phyloP scores from a whole-genome alignment of 345 rosid species.

The Nasturtium officinale region DNA sequence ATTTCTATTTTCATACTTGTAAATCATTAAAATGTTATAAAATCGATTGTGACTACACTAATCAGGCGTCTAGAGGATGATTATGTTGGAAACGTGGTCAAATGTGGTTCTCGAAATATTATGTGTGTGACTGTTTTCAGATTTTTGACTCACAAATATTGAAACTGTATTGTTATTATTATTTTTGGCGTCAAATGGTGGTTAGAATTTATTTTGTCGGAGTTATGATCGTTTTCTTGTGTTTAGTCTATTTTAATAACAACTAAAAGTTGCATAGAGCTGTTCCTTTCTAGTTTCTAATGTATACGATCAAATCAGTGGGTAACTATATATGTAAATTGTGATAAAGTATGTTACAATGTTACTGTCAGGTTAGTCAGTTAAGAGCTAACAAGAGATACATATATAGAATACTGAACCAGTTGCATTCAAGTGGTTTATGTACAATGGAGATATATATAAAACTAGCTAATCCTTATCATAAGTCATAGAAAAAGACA shows the following conservation, averaged over 20 bases:
- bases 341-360: not conserved
- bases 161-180: not conserved
- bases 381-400: not conserved
- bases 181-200: not conserved
- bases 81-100: slow-evolving; percentile 30
- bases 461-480: not conserved
- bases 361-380: not conserved
- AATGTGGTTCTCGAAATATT: slow-evolving; percentile 6
- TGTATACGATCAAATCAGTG: not conserved
- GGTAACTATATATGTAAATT: not conserved
- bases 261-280: not conserved
- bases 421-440: slow-evolving; percentile 8
- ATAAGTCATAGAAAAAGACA: not conserved
- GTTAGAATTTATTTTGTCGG: not conserved
- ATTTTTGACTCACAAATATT: not conserved
- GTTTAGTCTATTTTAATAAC: not conserved
- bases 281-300: not conserved
- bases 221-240: not conserved
- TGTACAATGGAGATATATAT: not conserved
- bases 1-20: not conserved
- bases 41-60: slow-evolving; percentile 8
- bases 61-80: slow-evolving; percentile 4
- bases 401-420: not conserved
- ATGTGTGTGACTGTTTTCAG: slow-evolving; percentile 9
- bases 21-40: not conserved